Base-by-base conservation (phyloP, 1,284 basidiomycete genomes). In the Lignosus rhinocerotis region DNA sequence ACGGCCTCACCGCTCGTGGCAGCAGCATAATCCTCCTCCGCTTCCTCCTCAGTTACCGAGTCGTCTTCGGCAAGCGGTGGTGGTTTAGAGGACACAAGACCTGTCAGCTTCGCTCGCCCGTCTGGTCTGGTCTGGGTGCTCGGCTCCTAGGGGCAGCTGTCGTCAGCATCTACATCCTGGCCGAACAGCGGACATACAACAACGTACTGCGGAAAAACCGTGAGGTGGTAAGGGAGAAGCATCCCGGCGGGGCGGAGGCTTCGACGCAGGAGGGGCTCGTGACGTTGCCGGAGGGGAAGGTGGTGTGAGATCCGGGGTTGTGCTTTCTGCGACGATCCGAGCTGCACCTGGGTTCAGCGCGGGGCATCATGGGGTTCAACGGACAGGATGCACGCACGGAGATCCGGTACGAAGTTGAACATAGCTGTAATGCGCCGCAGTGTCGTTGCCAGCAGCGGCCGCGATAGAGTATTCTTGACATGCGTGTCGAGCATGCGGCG, bases 401-500 rank as follows among this genome's bases (percentile, higher is more conserved):
- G 79, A 53, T 85, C 80, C 58, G 80, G 72, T 53, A 78, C 70
- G 71, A 86, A 86, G 69, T 87, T 86, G 68, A 87, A 82, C 65
- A 86, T 74, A 17, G 89, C 86, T 14, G 87, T 84, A 74, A 88
- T 82, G 50, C 89, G 85, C 61, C 81, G 80, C 43, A 91, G 73
- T 10, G 82, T 78, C 30, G 86, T 88, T 25, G 87, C 80, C 36
- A 85, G 69, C 53, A 85, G 82, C 33, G 88, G 87, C 66, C 81
- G 86, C 41, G 84, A 82, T 59, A 91, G 71, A 5, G 82, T 82
- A 73, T 88, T 85, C 70, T 81, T 86, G 58, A 89, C 76, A 71
- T 90, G 87, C 41, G 81, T 88, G 69, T 87, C 88, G n/a, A 83
- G 66, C 32, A 82, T 81, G 63, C 88, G 79, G 52, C 89, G 79